Evolutionary conservation across 352 stramenopile genomes (phyloP), one percentile per base, ranked within the genome.

Genomic region (Pythium insidiosum): DNA sequence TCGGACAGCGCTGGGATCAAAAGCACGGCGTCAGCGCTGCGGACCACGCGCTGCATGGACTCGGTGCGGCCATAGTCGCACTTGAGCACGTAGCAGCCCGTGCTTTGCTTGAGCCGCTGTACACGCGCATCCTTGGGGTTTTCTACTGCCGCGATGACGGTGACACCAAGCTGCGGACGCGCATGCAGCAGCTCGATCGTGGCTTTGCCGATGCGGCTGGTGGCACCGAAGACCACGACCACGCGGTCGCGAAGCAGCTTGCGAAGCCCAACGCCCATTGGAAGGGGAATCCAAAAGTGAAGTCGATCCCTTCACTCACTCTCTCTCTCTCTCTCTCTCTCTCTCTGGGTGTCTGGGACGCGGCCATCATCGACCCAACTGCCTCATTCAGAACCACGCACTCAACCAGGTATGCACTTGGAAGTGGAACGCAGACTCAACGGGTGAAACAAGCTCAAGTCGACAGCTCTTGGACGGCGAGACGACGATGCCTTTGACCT

Each of bases 211-310:
- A 88, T 70, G 29, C 74, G 77, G 38, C 63, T 88, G 16, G 68
- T 85, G 43, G 68, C 74, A 5, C 77, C 77, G 38, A 90, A 88
- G 42, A 90, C 73, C 29, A 90, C 77, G 35, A 90, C 68, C 36
- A 87, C 66, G 11, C 63, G 63, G 12, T 68, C 58, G 4, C 59
- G 59, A 49, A 84, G 58, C 46, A 89, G 31, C 48, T 79, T 83
- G 21, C 68, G 71, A 25, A 88, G 50, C 38, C 71, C 55, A 22
- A 85, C 39, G n/a, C 43, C 46, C 28, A 33, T 33, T n/a, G n/a
- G n/a, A n/a, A n/a, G n/a, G n/a, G n/a, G n/a, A n/a, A n/a, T n/a
- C n/a, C n/a, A n/a, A n/a, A n/a, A n/a, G n/a, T n/a, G n/a, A n/a
- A n/a, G n/a, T n/a, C n/a, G n/a, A n/a, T n/a, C n/a, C n/a, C n/a